These are phyloP conservation scores for Diaporthe ilicicola DNA, from an alignment of 2,329 filamentous ascomycete species.

Conservation along the genomic window DNA sequence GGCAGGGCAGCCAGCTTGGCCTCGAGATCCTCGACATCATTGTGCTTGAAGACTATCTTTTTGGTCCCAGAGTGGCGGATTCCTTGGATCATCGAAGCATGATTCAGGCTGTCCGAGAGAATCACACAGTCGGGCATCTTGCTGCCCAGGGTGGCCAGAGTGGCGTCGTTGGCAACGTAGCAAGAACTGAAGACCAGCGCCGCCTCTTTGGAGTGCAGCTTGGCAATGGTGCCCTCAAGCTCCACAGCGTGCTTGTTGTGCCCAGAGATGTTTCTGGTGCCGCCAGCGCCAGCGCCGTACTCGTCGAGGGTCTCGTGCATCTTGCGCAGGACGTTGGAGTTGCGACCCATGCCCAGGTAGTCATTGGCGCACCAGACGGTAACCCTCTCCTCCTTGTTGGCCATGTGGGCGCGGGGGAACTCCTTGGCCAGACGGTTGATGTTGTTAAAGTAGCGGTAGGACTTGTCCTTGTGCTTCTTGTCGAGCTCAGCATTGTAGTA, in stretches of 20 bases:
- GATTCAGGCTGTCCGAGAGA: conserved; percentile 95
- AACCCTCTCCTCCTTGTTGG: conserved; percentile 81
- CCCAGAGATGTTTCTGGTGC: conserved; percentile 96
- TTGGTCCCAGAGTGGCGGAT: conserved; percentile 96
- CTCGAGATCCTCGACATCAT: conserved; percentile 92
- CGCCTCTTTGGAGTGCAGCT: conserved; percentile 89
- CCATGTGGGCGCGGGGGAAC: conserved; percentile 94
- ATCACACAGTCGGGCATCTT: conserved; percentile 97
- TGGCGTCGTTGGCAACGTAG: conserved; percentile 98
- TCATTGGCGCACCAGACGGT: conserved; percentile 99
- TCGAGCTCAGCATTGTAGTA: conserved; percentile 92
- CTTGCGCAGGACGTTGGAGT: conserved; percentile 81
- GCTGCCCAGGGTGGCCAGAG: conserved; percentile 93
- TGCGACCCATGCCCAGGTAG: conserved; percentile 97
- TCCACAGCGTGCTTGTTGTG: conserved; percentile 94
- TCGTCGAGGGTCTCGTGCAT: conserved; percentile 97
- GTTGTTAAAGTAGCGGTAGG: conserved; percentile 99
- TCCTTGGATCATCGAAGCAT: conserved; percentile 99
- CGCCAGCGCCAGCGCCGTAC: conserved; percentile 94
- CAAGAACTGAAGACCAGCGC: conserved; percentile 96
- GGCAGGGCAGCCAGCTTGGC: conserved; percentile 90
- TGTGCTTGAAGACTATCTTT: conserved; percentile 99
- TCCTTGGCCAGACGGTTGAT: conserved; percentile 98
- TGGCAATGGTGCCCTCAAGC: conserved; percentile 83
- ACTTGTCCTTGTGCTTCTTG: conserved; percentile 99